Evolutionary conservation across 2,329 filamentous ascomycete species (phyloP).

Genomic region (Chrysoporthe deuterocubensis): DNA sequence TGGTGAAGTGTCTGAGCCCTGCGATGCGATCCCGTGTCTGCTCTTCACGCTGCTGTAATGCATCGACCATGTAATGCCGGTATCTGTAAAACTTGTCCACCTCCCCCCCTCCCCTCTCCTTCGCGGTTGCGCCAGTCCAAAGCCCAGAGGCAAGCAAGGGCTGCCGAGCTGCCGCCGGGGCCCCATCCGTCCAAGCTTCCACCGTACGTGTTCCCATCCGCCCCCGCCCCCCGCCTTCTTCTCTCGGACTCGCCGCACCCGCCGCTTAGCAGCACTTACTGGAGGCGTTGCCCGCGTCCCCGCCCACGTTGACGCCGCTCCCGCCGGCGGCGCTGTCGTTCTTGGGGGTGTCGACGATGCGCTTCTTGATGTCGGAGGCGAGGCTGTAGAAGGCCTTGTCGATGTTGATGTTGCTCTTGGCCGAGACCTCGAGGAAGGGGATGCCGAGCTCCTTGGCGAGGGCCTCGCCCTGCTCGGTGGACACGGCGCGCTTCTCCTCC

Average conservation of each 20-base stretch:
- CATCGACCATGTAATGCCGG: conserved; percentile 10
- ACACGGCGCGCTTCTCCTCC: conserved; percentile 97
- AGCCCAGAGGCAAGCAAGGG: background rate
- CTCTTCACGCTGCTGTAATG: conserved; percentile 1
- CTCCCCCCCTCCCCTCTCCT: too few species aligned
- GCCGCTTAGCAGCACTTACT: conserved; percentile 76
- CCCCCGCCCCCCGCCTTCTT: background rate
- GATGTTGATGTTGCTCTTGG: conserved; percentile 99
- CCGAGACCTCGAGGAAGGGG: conserved; percentile 96
- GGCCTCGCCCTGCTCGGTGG: conserved; percentile 89
- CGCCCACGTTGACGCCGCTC: conserved; percentile 70
- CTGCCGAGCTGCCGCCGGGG: background rate
- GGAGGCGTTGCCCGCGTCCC: conserved; percentile 59
- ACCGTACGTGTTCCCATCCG: background rate
- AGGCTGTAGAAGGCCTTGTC: conserved; percentile 98
- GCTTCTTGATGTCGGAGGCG: conserved; percentile 97
- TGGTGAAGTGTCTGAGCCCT: background rate
- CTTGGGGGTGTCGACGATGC: conserved; percentile 89
- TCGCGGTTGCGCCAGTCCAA: background rate
- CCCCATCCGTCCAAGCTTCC: background rate
- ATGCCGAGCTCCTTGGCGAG: conserved; percentile 96
- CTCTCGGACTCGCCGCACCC: background rate
- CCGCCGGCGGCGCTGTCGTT: conserved; percentile 64
- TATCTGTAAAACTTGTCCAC: background rate
- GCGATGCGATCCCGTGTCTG: conserved; percentile 1